Conservation (phyloP, 495 filamentous ascomycete genomes). For the Apiosordaria backusii region DNA sequence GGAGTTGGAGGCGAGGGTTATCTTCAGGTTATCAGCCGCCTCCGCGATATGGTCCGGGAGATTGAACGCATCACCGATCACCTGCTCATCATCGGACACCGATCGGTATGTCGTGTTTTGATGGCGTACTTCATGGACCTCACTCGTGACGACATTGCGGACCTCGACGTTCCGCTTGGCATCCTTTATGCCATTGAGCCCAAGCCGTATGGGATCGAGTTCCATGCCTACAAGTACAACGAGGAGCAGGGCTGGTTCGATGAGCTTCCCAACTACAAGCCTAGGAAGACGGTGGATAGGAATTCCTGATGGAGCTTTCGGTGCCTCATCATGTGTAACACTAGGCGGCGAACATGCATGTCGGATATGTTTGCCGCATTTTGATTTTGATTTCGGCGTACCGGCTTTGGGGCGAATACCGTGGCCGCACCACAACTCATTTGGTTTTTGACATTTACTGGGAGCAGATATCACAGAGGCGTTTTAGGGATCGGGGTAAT, state of each 20-base stretch:
- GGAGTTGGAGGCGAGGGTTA: slow-evolving; percentile 95
- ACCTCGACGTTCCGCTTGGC: slow-evolving; percentile 87
- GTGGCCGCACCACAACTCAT: neutral
- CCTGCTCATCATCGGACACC: slow-evolving; percentile 83
- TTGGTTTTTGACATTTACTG: slow-evolving; percentile 10
- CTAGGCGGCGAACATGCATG: neutral
- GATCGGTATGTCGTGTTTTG: slow-evolving; percentile 83
- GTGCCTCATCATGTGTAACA: neutral
- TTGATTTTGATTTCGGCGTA: neutral
- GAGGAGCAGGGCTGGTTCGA: slow-evolving; percentile 73
- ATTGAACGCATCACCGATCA: slow-evolving; percentile 96
- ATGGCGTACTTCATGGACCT: slow-evolving; percentile 95
- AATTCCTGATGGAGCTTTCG: slow-evolving; percentile 22
- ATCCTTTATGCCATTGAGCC: slow-evolving; percentile 92
- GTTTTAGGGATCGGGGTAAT: neutral
- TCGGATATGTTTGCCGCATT: neutral
- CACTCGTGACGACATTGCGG: slow-evolving; percentile 82
- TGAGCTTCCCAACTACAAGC: slow-evolving; percentile 69
- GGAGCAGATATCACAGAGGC: neutral
- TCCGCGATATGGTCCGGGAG: slow-evolving; percentile 94
- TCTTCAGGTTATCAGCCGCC: slow-evolving; percentile 90
- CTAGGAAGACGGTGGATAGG: slow-evolving; percentile 53
- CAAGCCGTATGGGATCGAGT: slow-evolving; percentile 96
- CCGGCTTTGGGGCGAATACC: neutral
- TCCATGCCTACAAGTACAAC: slow-evolving; percentile 90